Conservation (phyloP, 140 eudicot genomes). For the Stevia rebaudiana region DNA sequence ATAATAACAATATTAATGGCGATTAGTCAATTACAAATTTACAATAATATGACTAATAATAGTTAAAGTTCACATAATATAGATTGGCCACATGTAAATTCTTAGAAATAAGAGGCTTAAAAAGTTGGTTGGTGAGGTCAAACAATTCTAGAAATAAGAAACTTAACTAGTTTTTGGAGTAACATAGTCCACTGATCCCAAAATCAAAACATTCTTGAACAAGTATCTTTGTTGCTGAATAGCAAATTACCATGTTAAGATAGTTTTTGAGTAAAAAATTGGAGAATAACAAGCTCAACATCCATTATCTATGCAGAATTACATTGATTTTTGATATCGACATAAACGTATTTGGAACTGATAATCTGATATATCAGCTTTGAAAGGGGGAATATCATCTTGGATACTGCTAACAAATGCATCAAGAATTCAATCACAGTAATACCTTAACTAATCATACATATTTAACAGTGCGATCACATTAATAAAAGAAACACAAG, state of each 20-base stretch:
- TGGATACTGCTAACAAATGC: constrained; percentile 1
- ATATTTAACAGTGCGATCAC: neutral
- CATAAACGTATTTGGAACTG: too few relatives aligned
- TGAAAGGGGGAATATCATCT: neutral
- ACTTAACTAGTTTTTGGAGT: too few relatives aligned
- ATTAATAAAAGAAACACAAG: neutral
- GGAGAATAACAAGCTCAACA: neutral
- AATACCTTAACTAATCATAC: neutral
- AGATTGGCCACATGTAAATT: neutral
- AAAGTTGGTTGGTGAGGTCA: neutral
- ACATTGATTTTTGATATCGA: neutral
- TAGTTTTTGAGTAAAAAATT: neutral
- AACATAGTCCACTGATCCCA: too few relatives aligned
- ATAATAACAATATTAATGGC: neutral
- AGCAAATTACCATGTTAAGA: neutral
- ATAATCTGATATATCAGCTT: neutral
- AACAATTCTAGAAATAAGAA: too few relatives aligned
- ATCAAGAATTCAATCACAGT: neutral
- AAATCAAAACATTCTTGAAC: too few relatives aligned
- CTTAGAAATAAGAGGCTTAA: neutral
- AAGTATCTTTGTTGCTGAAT: neutral
- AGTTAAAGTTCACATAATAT: neutral
- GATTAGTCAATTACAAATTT: too few relatives aligned
- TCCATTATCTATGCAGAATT: neutral
- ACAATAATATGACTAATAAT: neutral